phyloP scores from a whole-genome alignment of 495 filamentous ascomycete genomes.

The Mycothermus thermophilus region DNA sequence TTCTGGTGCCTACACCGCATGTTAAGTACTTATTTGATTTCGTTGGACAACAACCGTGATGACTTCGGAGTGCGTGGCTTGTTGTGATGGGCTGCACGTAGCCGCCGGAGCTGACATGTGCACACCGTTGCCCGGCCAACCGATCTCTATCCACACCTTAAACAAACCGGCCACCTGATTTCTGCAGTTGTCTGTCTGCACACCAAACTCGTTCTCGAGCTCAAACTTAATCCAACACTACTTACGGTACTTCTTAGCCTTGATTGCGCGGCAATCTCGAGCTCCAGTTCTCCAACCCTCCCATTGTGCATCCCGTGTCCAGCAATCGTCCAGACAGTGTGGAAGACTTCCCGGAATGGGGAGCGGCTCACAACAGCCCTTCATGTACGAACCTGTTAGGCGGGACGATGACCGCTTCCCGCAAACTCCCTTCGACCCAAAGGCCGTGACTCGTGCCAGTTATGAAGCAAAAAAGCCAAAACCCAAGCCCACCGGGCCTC shows the following conservation, averaged over 20 bases:
- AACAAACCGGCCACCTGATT: neutral
- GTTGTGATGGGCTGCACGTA: too few relatives aligned
- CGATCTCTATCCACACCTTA: too few relatives aligned
- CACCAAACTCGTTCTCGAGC: neutral
- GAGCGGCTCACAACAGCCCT: conserved; percentile 48
- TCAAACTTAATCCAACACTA: neutral
- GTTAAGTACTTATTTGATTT: too few relatives aligned
- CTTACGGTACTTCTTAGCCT: neutral
- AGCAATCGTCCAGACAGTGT: conserved; percentile 29
- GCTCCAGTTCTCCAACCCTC: too few relatives aligned
- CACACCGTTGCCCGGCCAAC: conserved; percentile 10
- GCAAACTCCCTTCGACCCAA: conserved; percentile 62
- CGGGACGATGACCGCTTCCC: conserved; percentile 32
- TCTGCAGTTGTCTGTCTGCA: neutral
- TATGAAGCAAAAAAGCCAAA: conserved; percentile 45
- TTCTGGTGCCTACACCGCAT: too few relatives aligned
- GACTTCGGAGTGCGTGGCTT: too few relatives aligned
- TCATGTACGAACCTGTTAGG: conserved; percentile 51
- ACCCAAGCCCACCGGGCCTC: conserved; percentile 56
- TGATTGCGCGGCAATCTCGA: too few relatives aligned
- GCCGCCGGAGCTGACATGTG: too few relatives aligned
- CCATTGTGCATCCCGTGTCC: neutral
- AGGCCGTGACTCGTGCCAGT: conserved; percentile 63
- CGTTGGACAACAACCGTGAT: too few relatives aligned
- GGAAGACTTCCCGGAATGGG: neutral